Percentiles rank a stretch among this genome's conserved stretches.
These are phyloP conservation scores for Ophiostoma piceae DNA, from an alignment of 2,329 filamentous ascomycete species.

Conservation along the genomic window DNA sequence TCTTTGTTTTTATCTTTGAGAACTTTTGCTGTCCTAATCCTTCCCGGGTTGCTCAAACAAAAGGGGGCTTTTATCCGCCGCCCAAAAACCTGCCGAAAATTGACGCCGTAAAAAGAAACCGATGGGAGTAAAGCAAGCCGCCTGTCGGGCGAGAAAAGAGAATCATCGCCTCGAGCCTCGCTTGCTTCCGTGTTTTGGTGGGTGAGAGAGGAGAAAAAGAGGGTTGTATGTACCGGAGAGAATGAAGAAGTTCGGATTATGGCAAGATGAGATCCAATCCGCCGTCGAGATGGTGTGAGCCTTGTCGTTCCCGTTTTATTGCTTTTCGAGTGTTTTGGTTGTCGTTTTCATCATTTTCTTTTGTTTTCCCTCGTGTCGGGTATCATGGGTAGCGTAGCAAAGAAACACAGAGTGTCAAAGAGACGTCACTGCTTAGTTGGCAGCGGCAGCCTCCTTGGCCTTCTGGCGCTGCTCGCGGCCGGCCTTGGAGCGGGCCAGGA, in stretches of 20 bases:
- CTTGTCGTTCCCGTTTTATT: background rate
- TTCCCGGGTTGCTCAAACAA: conserved; percentile 24
- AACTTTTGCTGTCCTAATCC: conserved; percentile 30
- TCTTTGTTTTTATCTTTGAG: conserved; percentile 33
- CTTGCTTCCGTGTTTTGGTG: conserved; percentile 15
- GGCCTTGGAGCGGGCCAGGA: conserved; percentile 76
- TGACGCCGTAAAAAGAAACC: conserved; percentile 25
- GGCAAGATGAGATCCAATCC: background rate
- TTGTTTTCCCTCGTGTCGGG: conserved; percentile 15
- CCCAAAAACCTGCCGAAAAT: conserved; percentile 24
- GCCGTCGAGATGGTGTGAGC: background rate
- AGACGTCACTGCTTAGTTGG: conserved; percentile 36
- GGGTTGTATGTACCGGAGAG: conserved; percentile 19
- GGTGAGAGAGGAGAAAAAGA: background rate
- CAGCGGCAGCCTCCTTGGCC: conserved; percentile 54
- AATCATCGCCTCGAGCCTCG: conserved; percentile 9
- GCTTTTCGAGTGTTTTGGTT: conserved; percentile 20
- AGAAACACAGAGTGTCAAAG: background rate
- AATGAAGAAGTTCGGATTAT: conserved; percentile 15
- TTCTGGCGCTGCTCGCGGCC: conserved; percentile 73
- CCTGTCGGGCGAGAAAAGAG: conserved; percentile 7
- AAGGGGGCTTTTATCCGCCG: conserved; percentile 21
- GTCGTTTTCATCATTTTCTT: conserved; percentile 16
- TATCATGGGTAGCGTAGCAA: conserved; percentile 4
- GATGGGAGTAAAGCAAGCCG: conserved; percentile 15